These are phyloP conservation scores for Priceomyces carsonii DNA, from an alignment of 805 yeast genomes.

Conservation along the genomic window DNA sequence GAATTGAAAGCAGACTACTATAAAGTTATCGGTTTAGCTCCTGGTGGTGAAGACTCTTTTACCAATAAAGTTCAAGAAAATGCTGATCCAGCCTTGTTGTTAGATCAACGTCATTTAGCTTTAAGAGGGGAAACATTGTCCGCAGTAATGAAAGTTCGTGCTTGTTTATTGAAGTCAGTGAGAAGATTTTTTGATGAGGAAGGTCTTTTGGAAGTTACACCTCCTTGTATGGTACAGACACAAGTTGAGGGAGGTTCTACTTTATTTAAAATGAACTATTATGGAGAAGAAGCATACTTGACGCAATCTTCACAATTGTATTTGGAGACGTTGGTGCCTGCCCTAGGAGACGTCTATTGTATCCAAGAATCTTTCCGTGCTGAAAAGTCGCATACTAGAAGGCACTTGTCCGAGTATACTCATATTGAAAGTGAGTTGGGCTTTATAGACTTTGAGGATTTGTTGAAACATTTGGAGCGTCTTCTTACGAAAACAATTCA, in stretches of 20 bases:
- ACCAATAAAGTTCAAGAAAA: constrained; percentile 92
- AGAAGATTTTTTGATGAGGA: constrained; percentile 79
- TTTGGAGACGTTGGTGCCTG: constrained; percentile 93
- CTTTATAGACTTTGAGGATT: constrained; percentile 82
- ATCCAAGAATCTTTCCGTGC: constrained; percentile 99
- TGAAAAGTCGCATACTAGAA: constrained; percentile 97
- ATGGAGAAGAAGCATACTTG: constrained; percentile 94
- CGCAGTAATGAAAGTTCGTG: constrained; percentile 93
- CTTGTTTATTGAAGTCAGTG: constrained; percentile 68
- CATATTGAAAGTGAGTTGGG: constrained; percentile 95
- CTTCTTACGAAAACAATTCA: constrained; percentile 68
- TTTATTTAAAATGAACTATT: constrained; percentile 86
- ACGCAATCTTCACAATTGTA: constrained; percentile 97
- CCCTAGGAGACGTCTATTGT: constrained; percentile 96
- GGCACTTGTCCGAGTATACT: constrained; percentile 96
- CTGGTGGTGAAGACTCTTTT: constrained; percentile 93
- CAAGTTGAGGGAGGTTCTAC: constrained; percentile 99
- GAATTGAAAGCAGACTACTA: constrained; percentile 91
- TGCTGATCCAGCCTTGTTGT: constrained; percentile 87
- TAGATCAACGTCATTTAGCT: constrained; percentile 95
- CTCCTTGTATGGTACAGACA: constrained; percentile 99
- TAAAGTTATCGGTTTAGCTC: constrained; percentile 88
- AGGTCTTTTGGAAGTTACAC: constrained; percentile 86
- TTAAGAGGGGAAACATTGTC: constrained; percentile 94
- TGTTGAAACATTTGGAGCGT: constrained; percentile 81